Percentiles rank a stretch among this genome's conserved stretches.
These are phyloP conservation scores for Penstemon barbatus DNA, from an alignment of 257 asterid genomes.

Conservation along the genomic window DNA sequence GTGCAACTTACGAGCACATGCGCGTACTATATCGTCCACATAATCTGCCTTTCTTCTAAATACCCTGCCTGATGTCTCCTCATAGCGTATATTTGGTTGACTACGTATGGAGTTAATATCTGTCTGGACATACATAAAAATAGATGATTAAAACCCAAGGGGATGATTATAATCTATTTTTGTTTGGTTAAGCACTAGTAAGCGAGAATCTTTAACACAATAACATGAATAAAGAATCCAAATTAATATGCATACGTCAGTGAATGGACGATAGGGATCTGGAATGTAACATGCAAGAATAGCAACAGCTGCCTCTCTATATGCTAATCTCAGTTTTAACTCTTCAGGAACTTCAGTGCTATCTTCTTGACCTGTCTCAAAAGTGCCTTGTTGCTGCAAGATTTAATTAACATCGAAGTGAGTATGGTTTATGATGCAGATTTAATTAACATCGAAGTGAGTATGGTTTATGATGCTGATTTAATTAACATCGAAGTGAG, in stretches of 20 bases:
- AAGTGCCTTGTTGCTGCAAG: constrained; percentile 96
- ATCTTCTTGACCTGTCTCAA: constrained; percentile 99
- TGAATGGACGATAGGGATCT: constrained; percentile 73
- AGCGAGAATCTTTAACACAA: constrained; percentile 19
- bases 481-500: constrained; percentile 27
- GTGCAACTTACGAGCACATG: constrained; percentile 95
- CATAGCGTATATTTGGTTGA: constrained; percentile 81
- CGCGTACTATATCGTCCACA: constrained; percentile 72
- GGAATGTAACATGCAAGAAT: constrained; percentile 90
- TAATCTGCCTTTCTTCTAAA: constrained; percentile 80
- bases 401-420: constrained; percentile 29
- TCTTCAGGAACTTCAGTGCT: constrained; percentile 90
- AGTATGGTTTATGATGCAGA: constrained; percentile 21
- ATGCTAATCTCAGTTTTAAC: constrained; percentile 88
- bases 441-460: too few relatives aligned
- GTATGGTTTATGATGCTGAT: constrained; percentile 26
- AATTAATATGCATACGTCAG: constrained; percentile 48
- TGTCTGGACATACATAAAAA: constrained; percentile 57
- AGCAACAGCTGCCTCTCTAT: constrained; percentile 97
- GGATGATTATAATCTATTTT: background rate
- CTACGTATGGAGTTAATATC: constrained; percentile 78
- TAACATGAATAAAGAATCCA: constrained; percentile 19
- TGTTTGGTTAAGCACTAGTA: constrained; percentile 5
- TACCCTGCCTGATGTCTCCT: constrained; percentile 70
- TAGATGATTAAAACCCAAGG: constrained; percentile 21